Base-by-base conservation (phyloP, 2,329 filamentous ascomycete species). In the Ophiostoma australiae region DNA sequence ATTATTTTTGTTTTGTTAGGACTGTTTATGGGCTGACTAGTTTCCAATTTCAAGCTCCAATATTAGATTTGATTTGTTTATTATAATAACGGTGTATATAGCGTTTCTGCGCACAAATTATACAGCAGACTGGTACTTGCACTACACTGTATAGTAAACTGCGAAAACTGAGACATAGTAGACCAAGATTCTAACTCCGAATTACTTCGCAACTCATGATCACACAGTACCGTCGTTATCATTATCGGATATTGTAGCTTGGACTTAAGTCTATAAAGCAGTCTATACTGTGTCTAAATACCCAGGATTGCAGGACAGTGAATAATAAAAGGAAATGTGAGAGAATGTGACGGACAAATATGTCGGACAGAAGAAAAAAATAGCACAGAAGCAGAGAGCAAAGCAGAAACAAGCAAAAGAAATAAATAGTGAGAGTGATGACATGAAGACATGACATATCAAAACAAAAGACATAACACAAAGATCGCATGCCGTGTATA, bases 211-310 rank as follows among this genome's bases (percentile, higher is more conserved):
- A 31, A 27, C 6, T 27, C 27, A 15, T n/a, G 2, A 58, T 48
- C 6, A 58, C 6, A 58, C n/a, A 4, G 27, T n/a, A 58, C n/a
- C 2, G 10, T 58, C 23, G 27, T 1, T 2, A 23, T 58, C 8
- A 31, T 13, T 13, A 58, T 48, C 5, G 15, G 17, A 48, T 44
- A n/a, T 11, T 11, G 10, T 31, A 27, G 52, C 52, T 23, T 31
- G 52, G 52, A 58, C 52, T 58, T 58, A 27, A 27, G 52, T 58
- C 52, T 58, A 58, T 58, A 58, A 58, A 58, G 52, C 52, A 58
- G 52, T 58, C 52, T 58, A 58, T 58, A 58, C 52, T 58, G 52
- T 58, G 23, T 58, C 52, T 58, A 58, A 27, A 58, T 58, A 58
- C n/a, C 52, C 52, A 58, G 52, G 15, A 58, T 58, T 27, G 52